Percentiles rank a stretch among this genome's conserved stretches.
phyloP scores from a whole-genome alignment of 2,329 filamentous ascomycete genomes.

The Cercospora zeae-maydis region DNA sequence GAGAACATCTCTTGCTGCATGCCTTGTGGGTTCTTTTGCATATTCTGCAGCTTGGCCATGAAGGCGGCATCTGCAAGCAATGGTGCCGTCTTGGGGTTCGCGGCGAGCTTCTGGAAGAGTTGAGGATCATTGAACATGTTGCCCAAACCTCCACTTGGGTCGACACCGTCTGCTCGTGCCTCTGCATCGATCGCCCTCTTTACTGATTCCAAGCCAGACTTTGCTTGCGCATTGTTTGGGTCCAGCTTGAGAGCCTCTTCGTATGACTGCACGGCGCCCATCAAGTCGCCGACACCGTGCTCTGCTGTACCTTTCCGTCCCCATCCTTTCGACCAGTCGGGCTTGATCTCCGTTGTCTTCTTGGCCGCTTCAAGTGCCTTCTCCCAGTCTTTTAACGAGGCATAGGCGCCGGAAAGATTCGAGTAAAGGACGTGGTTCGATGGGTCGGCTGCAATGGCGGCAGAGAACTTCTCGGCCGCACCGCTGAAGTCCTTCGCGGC shows the following conservation, averaged over 20 bases:
- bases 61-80: constrained; percentile 80
- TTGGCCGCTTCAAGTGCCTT: constrained; percentile 83
- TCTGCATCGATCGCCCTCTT: constrained; percentile 84
- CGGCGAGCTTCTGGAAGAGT: constrained; percentile 82
- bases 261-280: constrained; percentile 84
- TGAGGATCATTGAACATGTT: constrained; percentile 93
- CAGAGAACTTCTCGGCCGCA: constrained; percentile 88
- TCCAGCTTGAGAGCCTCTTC: constrained; percentile 93
- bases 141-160: constrained; percentile 73
- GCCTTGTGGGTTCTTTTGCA: constrained; percentile 76
- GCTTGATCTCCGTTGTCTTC: constrained; percentile 91
- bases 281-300: constrained; percentile 80
- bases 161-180: constrained; percentile 59
- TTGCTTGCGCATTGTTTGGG: constrained; percentile 85
- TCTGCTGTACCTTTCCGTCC: constrained; percentile 86
- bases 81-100: constrained; percentile 85
- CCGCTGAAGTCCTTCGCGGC: constrained; percentile 94
- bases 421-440: constrained; percentile 96
- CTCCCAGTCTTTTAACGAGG: constrained; percentile 84
- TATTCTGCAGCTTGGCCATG: constrained; percentile 80
- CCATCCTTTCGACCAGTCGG: constrained; percentile 98
- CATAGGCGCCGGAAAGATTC: constrained; percentile 84
- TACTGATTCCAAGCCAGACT: constrained; percentile 79
- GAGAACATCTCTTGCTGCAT: constrained; percentile 71
- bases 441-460: constrained; percentile 85